These are phyloP conservation scores for Trypanosoma boissoni DNA, from an alignment of 208 protist species.

Conservation along the genomic window DNA sequence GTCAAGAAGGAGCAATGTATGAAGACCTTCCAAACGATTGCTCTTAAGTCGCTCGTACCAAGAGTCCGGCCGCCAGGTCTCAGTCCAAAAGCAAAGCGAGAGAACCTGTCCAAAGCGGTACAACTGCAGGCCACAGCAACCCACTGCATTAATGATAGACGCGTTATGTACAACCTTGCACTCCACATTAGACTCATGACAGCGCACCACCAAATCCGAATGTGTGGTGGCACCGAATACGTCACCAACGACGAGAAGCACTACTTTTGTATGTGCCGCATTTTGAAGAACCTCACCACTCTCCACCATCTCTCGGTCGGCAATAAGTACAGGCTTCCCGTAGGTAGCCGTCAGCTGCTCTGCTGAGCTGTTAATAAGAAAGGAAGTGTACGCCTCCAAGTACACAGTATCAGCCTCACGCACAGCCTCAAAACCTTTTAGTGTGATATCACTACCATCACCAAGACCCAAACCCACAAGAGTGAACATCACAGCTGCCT, in stretches of 20 bases:
- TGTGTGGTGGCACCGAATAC: slow-evolving; percentile 99
- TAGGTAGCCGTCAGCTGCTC: slow-evolving; percentile 87
- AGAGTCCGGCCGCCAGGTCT: slow-evolving; percentile 95
- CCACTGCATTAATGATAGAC: slow-evolving; percentile 99
- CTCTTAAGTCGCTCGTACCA: slow-evolving; percentile 96
- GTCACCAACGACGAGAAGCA: slow-evolving; percentile 99
- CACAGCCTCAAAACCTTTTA: slow-evolving; percentile 96
- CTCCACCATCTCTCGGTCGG: slow-evolving; percentile 97
- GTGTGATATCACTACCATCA: slow-evolving; percentile 98
- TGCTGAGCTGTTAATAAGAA: slow-evolving; percentile 89
- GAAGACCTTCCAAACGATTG: slow-evolving; percentile 92
- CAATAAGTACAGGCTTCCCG: slow-evolving; percentile 86
- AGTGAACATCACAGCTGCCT: slow-evolving; percentile 63
- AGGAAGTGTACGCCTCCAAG: slow-evolving; percentile 99
- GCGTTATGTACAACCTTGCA: slow-evolving; percentile 98
- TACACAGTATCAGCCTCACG: slow-evolving; percentile 93
- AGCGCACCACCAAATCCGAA: slow-evolving; percentile 96
- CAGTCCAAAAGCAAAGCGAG: slow-evolving; percentile 97
- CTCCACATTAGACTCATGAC: slow-evolving; percentile 80
- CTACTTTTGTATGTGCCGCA: slow-evolving; percentile 88
- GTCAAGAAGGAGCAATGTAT: slow-evolving; percentile 98
- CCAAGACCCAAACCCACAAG: slow-evolving; percentile 97
- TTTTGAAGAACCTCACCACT: slow-evolving; percentile 87
- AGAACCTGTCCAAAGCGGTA: slow-evolving; percentile 98
- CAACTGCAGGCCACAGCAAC: slow-evolving; percentile 98